Percentiles rank a stretch among this genome's conserved stretches.
These are phyloP conservation scores for Coelastrella sp. DNA, from an alignment of 139 green algal genomes.

Conservation along the genomic window DNA sequence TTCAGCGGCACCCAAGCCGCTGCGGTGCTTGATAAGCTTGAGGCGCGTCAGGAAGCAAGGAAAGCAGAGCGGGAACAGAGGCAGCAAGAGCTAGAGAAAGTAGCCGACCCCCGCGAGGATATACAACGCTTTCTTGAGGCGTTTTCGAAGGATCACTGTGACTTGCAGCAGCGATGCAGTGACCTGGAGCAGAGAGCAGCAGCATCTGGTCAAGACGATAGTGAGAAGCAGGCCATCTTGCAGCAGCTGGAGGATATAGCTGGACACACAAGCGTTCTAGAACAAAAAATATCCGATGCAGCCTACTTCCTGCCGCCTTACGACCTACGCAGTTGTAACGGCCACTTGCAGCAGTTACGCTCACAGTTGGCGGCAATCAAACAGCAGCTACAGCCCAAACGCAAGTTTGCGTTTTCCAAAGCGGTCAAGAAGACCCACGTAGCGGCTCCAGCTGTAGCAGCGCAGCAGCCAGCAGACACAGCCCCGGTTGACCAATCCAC, in stretches of 20 bases:
- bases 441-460: neutral
- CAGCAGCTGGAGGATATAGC: conserved; percentile 35
- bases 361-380: conserved; percentile 59
- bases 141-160: neutral
- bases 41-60: conserved; percentile 31
- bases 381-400: conserved; percentile 62
- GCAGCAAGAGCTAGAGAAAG: conserved; percentile 14
- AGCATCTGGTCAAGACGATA: neutral
- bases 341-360: conserved; percentile 56
- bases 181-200: neutral
- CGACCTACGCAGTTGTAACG: conserved; percentile 68
- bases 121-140: conserved; percentile 2
- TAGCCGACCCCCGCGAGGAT: conserved; percentile 53
- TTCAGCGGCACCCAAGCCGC: neutral
- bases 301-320: conserved; percentile 85
- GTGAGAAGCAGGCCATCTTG: neutral
- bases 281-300: conserved; percentile 65
- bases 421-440: conserved; percentile 48
- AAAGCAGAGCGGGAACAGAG: conserved; percentile 51
- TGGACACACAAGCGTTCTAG: conserved; percentile 39
- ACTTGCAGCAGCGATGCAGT: neutral
- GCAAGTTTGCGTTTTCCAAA: conserved; percentile 79
- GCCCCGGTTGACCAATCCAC: neutral
- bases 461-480: neutral
- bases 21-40: conserved; percentile 45